These are phyloP conservation scores for Cryptococcus jaspeensis DNA, from an alignment of 1,284 basidiomycete species.

Conservation along the genomic window DNA sequence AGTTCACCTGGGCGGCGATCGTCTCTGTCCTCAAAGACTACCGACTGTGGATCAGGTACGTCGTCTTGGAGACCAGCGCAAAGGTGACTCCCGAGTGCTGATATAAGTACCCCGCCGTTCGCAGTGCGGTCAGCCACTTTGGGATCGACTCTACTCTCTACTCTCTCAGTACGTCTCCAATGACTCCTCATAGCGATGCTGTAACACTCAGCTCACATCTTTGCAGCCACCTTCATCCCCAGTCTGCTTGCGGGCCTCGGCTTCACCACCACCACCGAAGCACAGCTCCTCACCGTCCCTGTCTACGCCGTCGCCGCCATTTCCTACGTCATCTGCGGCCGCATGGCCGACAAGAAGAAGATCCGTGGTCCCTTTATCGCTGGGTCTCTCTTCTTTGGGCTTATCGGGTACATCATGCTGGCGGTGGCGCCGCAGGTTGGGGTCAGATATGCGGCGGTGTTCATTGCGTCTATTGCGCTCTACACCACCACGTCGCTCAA, in stretches of 20 bases:
- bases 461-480: slow-evolving; percentile 12
- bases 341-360: slow-evolving; percentile 18
- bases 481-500: slow-evolving; percentile 17
- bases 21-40: slow-evolving; percentile 4
- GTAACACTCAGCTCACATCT: not conserved
- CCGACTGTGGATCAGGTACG: slow-evolving; percentile 1
- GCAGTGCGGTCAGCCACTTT: slow-evolving; percentile 10
- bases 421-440: slow-evolving; percentile 7
- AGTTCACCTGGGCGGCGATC: slow-evolving; percentile 7
- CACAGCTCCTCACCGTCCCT: slow-evolving; percentile 32
- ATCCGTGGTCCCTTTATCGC: slow-evolving; percentile 23
- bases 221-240: slow-evolving; percentile 25
- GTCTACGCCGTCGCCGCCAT: slow-evolving; percentile 30
- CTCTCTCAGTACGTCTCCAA: slow-evolving; percentile 4
- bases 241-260: slow-evolving; percentile 27
- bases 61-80: not conserved
- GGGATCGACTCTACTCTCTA: slow-evolving; percentile 12
- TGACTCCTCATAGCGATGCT: not conserved
- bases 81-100: not conserved
- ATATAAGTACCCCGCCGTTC: not conserved
- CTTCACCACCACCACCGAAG: slow-evolving; percentile 24
- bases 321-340: slow-evolving; percentile 13
- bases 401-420: slow-evolving; percentile 22
- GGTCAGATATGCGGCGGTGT: slow-evolving; percentile 16
- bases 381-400: slow-evolving; percentile 3